phyloP scores from a whole-genome alignment of 257 asterid species.

The Scutellaria barbata region DNA sequence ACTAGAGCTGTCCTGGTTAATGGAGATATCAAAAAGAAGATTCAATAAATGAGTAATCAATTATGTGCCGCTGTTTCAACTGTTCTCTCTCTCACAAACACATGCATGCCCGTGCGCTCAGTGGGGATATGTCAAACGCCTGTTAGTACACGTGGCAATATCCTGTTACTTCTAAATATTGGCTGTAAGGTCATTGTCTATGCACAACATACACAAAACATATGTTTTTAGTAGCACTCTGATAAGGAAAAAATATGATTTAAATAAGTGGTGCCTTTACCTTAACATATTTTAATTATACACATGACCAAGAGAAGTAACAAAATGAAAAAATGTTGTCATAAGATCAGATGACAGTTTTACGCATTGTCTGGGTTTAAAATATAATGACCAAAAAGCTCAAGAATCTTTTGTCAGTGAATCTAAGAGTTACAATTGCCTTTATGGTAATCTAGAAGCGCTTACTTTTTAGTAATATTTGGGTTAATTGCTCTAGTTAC shows the following conservation, averaged over 20 bases:
- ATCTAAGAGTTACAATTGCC: constrained; percentile 7
- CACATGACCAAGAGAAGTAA: constrained; percentile 12
- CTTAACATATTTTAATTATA: constrained; percentile 9
- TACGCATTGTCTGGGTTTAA: neutral
- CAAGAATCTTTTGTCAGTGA: neutral
- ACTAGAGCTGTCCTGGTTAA: neutral
- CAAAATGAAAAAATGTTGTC: neutral
- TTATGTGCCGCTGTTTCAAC: neutral
- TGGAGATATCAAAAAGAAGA: constrained; percentile 29
- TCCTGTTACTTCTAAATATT: constrained; percentile 4
- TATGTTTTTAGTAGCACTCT: constrained; percentile 12
- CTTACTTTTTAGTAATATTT: constrained; percentile 23
- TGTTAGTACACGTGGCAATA: constrained; percentile 29
- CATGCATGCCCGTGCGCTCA: neutral
- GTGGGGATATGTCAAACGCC: constrained; percentile 19
- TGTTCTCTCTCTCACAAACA: neutral
- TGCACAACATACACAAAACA: constrained; percentile 24
- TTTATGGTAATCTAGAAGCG: constrained; percentile 4
- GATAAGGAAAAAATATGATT: constrained; percentile 22
- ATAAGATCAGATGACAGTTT: neutral
- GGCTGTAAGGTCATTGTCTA: constrained; percentile 10
- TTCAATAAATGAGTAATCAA: constrained; percentile 28
- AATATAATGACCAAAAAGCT: neutral
- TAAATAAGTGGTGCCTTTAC: neutral
- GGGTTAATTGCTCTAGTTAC: constrained; percentile 32